A percentile compares a stretch with the other conserved stretches of the same genome.
Evolutionary conservation across 331 rosid species (phyloP).

Genomic region (Rosa hybrid): DNA sequence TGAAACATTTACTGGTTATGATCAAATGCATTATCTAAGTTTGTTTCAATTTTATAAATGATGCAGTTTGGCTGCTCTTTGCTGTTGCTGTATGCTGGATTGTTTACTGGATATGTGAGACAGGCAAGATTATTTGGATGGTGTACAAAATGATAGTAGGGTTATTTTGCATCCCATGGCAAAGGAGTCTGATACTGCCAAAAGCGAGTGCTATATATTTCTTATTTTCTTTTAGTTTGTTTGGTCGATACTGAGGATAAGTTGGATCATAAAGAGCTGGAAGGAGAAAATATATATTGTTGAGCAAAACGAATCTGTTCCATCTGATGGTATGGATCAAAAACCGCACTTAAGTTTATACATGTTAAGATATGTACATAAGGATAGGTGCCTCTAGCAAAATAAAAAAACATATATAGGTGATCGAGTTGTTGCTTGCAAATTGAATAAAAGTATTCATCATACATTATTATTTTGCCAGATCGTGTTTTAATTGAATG

Average conservation of each 20-base stretch:
- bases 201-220: neutral
- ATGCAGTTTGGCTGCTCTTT: conserved; percentile 91
- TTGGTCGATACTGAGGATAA: neutral
- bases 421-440: neutral
- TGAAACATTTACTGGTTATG: neutral
- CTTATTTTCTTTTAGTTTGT: neutral
- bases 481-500: neutral
- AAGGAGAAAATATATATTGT: neutral
- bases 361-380: too few relatives aligned
- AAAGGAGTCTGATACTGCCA: neutral
- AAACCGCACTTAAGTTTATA: too few relatives aligned
- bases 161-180: neutral
- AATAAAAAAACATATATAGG: neutral
- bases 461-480: neutral
- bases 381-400: too few relatives aligned
- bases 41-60: conserved; percentile 11
- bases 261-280: neutral
- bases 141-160: neutral
- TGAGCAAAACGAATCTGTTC: neutral
- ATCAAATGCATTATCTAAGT: neutral
- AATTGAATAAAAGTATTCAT: neutral
- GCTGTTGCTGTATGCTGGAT: conserved; percentile 92
- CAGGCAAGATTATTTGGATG: neutral
- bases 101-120: conserved; percentile 43
- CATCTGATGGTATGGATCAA: neutral